A percentile compares a stretch with the other conserved stretches of the same genome.
phyloP scores from a whole-genome alignment of 2,329 filamentous ascomycete genomes.

The Fonsecaea erecta region DNA sequence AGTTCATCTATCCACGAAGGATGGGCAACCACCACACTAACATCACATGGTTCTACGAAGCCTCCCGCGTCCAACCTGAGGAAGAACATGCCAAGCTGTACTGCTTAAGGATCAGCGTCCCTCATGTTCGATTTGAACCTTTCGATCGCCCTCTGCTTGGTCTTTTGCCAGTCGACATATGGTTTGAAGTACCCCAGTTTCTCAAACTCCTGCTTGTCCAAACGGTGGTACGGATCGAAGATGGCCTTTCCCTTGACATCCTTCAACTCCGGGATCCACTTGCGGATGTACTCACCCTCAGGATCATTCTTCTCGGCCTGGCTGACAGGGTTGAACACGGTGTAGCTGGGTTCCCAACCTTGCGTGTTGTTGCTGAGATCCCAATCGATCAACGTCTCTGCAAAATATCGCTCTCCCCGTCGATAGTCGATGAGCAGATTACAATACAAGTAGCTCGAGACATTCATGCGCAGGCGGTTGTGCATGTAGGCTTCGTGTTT shows the following conservation, averaged over 20 bases:
- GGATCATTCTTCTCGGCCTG: constrained; percentile 81
- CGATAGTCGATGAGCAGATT: constrained; percentile 58
- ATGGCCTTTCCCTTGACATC: constrained; percentile 60
- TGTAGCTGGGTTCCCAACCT: constrained; percentile 58
- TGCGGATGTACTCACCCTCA: constrained; percentile 70
- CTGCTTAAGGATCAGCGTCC: constrained; percentile 43
- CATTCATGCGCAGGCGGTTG: constrained; percentile 58
- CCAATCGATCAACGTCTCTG: constrained; percentile 50
- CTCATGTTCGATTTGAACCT: constrained; percentile 66
- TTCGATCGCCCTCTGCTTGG: constrained; percentile 66
- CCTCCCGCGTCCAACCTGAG: background rate
- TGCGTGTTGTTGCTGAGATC: constrained; percentile 57
- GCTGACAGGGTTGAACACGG: constrained; percentile 74
- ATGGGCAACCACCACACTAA: background rate
- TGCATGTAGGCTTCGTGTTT: constrained; percentile 58
- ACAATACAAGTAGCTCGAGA: constrained; percentile 53
- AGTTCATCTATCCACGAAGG: background rate
- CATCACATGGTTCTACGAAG: background rate
- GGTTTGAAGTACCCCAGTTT: constrained; percentile 70
- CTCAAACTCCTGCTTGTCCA: constrained; percentile 55
- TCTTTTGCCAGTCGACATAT: constrained; percentile 71
- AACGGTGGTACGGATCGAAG: constrained; percentile 53
- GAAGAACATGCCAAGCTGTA: background rate
- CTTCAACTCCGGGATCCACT: constrained; percentile 73
- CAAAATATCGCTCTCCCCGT: constrained; percentile 57